Evolutionary conservation across 2,329 filamentous ascomycete genomes (phyloP).

Genomic region (Parastagonospora nodorum): DNA sequence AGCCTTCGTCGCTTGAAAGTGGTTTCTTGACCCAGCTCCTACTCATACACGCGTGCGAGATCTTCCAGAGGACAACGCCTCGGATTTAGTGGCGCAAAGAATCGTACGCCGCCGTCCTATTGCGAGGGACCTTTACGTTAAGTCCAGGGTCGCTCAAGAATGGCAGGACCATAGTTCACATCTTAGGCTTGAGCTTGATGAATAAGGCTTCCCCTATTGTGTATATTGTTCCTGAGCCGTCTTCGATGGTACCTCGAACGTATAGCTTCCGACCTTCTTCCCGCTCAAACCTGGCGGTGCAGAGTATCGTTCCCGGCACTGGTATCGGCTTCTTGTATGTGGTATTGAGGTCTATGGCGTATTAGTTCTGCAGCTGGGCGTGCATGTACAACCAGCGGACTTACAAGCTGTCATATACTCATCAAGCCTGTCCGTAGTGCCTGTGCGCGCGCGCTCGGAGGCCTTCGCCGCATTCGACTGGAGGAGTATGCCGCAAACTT

Average conservation of each 20-base stretch:
- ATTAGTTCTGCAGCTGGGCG: constrained; percentile 11
- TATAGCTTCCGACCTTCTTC: constrained; percentile 61
- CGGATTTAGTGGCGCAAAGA: no score
- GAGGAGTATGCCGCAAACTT: constrained; percentile 59
- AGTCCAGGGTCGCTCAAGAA: neutral
- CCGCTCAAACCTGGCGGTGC: constrained; percentile 52
- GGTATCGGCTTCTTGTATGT: constrained; percentile 59
- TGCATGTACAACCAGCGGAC: constrained; percentile 7
- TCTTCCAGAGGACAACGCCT: no score
- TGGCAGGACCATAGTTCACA: constrained; percentile 15
- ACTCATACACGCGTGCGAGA: no score
- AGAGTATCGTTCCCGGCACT: constrained; percentile 57
- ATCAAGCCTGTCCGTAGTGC: constrained; percentile 5
- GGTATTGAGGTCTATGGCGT: constrained; percentile 56
- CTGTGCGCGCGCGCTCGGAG: constrained; percentile 9
- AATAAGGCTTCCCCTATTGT: constrained; percentile 62
- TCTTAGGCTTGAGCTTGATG: constrained; percentile 36
- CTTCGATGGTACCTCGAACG: constrained; percentile 55
- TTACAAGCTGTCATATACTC: constrained; percentile 43
- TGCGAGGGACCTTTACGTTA: no score
- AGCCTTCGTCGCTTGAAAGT: no score
- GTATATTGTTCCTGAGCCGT: constrained; percentile 54
- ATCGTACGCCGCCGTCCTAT: no score
- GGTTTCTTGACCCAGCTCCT: no score
- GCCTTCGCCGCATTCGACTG: constrained; percentile 47